Base-by-base conservation (phyloP, 495 filamentous ascomycete genomes). In the Xylaria telfairii region DNA sequence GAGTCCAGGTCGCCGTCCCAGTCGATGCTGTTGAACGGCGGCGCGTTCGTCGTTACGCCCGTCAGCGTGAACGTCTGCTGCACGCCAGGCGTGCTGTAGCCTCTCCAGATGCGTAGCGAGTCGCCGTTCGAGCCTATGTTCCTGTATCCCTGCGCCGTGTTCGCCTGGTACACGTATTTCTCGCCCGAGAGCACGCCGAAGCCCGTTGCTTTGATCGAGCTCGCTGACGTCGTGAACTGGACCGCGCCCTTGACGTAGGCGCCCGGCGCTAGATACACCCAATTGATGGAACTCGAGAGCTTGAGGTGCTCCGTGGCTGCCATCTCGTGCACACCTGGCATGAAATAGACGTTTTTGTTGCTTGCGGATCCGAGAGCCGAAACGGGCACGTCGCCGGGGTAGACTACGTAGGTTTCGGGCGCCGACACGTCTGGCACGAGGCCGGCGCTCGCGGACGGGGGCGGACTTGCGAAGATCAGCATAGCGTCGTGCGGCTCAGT, bases 401-500 rank as follows among this genome's bases (percentile, higher is more conserved):
- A 61, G n/a, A 61, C 57, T 12, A 61, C 34, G 34, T 41, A 61
- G 1, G 32, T 61, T 5, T 41, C n/a, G 3, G 57, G 57, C 9
- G 57, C n/a, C 19, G 37, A 28, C n/a, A 42, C 37, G n/a, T 39
- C 8, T 4, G 57, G 57, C 37, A 61, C 57, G 3, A 61, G 57
- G n/a, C 17, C 21, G 12, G 57, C 57, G 24, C 0, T 61, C 5
- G 34, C 41, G 10, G 34, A 21, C 0, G 57, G 57, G 30, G 32
- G 34, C n/a, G 57, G 57, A 42, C 57, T 61, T 24, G 57, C 57
- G 57, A 61, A 61, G 57, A 61, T 41, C 34, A 61, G n/a, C n/a
- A 61, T 19, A 7, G 34, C 57, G 9, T 61, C 34, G 5, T 61
- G 34, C 0, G 57, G 57, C n/a, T 61, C 34, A 24, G 24, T 53